Evolutionary conservation across 2,329 filamentous ascomycete species (phyloP), one percentile per base, ranked within the genome.

Genomic region (Aureobasidium pullulans): DNA sequence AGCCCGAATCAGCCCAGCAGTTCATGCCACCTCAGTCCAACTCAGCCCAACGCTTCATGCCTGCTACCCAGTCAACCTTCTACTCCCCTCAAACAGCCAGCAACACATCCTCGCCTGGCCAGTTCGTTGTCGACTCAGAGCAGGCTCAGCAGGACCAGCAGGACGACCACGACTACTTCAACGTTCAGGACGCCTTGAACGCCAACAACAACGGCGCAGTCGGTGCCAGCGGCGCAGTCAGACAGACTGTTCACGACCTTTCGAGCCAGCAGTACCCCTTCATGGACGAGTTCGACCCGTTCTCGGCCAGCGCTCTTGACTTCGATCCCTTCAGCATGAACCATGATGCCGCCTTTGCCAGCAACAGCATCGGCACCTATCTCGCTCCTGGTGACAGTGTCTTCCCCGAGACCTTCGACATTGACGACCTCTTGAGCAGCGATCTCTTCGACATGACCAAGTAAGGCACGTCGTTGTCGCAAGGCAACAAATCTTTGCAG

Each of bases 241-340:
- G 54, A 57, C 54, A 57, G 6, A 15, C 54, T 3, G 52, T 57
- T n/a, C 52, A 61, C 36, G 37, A 57, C 29, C 59, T 61, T 8
- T 57, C 44, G 11, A 36, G 29, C 15, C 52, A 57, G 46, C 43
- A 61, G 42, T 64, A 56, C 40, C 59, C 63, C 11, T 63, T 64
- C 60, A 60, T 59, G 58, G 59, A 62, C 34, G 29, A 63, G 32
- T 66, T 66, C 54, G 57, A 66, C 43, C 64, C 63, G 4, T 60
- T 56, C 52, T 56, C 40, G 40, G n/a, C 64, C 57, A 62, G 61
- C 52, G 48, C 62, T 23, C 43, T 62, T 59, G 62, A 57, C 58
- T 66, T 65, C 61, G 59, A 66, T 54, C 63, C 65, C 28, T 56
- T 48, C 43, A 50, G 19, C 50, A 48, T 56, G 42, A 54, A 52